These are phyloP conservation scores for Calocera cornea DNA, from an alignment of 768 basidiomycete species.

Conservation along the genomic window DNA sequence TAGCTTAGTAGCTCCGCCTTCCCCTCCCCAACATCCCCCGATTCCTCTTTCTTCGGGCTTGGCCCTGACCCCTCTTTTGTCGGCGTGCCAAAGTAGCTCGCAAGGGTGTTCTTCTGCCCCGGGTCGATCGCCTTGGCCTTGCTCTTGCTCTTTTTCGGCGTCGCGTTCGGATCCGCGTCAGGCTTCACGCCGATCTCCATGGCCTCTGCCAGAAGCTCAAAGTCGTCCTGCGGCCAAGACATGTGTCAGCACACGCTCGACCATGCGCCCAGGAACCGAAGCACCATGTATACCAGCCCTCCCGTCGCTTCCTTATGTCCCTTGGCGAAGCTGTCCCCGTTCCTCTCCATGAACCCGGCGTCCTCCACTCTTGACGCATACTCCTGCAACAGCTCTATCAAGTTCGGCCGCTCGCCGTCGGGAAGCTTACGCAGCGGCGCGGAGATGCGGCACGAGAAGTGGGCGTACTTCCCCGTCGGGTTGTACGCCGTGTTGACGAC, in stretches of 20 bases:
- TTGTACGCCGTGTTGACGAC: constrained; percentile 30
- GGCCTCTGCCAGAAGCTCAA: constrained; percentile 12
- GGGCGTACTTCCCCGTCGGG: constrained; percentile 25
- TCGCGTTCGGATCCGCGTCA: neutral
- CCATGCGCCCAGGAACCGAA: neutral
- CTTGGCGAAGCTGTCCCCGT: constrained; percentile 35
- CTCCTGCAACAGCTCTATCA: constrained; percentile 29
- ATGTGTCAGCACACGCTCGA: no score
- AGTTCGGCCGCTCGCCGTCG: constrained; percentile 24
- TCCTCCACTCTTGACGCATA: constrained; percentile 25
- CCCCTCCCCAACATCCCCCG: neutral
- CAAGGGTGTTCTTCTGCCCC: neutral
- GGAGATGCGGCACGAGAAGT: constrained; percentile 34
- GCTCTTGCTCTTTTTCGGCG: neutral
- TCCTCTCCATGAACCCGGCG: constrained; percentile 26
- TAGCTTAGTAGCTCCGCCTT: neutral
- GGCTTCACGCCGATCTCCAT: constrained; percentile 18
- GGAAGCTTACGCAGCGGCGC: constrained; percentile 22
- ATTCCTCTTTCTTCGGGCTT: neutral
- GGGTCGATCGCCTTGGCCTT: neutral
- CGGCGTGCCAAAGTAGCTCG: neutral
- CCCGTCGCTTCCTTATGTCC: constrained; percentile 40
- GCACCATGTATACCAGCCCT: constrained; percentile 33
- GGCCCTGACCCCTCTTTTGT: neutral
- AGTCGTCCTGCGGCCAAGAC: neutral